A percentile compares a stretch with the other conserved stretches of the same genome.
phyloP scores from a whole-genome alignment of 495 filamentous ascomycete genomes.

The Platismatia glauca region DNA sequence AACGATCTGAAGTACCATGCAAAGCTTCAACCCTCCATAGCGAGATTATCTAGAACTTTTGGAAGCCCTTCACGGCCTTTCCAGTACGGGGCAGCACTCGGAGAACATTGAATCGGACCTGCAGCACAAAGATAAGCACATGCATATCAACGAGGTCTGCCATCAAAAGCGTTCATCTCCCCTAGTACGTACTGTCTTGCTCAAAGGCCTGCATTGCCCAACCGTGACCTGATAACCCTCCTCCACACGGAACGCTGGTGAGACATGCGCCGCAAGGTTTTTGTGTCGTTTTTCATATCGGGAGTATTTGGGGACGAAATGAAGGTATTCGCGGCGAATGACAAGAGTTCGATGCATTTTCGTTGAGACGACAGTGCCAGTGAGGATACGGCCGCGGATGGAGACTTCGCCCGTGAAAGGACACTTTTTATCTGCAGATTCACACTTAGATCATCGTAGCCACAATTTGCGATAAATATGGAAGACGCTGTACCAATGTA shows the following conservation, averaged over 20 bases:
- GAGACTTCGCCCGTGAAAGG: slow-evolving; percentile 96
- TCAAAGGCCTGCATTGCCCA: slow-evolving; percentile 95
- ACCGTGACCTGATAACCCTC: slow-evolving; percentile 98
- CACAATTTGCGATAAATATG: too few species aligned
- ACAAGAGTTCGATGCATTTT: slow-evolving; percentile 99
- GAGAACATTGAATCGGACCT: slow-evolving; percentile 99
- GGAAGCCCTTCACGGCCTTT: slow-evolving; percentile 94
- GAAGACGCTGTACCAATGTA: slow-evolving; percentile 78
- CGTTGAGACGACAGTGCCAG: slow-evolving; percentile 95
- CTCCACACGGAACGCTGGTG: slow-evolving; percentile 98
- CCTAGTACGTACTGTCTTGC: slow-evolving; percentile 80
- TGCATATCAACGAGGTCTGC: accelerated
- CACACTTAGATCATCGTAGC: background rate
- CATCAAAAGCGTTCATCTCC: background rate
- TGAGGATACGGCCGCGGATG: slow-evolving; percentile 99
- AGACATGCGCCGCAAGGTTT: slow-evolving; percentile 98
- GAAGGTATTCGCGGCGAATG: slow-evolving; percentile 99
- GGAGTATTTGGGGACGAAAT: slow-evolving; percentile 97
- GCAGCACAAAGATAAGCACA: background rate
- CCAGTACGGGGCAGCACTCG: slow-evolving; percentile 93
- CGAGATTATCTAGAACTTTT: slow-evolving; percentile 76
- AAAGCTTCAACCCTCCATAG: background rate
- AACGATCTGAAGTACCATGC: background rate
- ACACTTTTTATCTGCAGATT: slow-evolving; percentile 95
- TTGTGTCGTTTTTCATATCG: slow-evolving; percentile 99